Percentiles rank a stretch among this genome's conserved stretches.
These are phyloP conservation scores for Magnaporthales sp. DNA, from an alignment of 2,329 filamentous ascomycete genomes.

Conservation along the genomic window DNA sequence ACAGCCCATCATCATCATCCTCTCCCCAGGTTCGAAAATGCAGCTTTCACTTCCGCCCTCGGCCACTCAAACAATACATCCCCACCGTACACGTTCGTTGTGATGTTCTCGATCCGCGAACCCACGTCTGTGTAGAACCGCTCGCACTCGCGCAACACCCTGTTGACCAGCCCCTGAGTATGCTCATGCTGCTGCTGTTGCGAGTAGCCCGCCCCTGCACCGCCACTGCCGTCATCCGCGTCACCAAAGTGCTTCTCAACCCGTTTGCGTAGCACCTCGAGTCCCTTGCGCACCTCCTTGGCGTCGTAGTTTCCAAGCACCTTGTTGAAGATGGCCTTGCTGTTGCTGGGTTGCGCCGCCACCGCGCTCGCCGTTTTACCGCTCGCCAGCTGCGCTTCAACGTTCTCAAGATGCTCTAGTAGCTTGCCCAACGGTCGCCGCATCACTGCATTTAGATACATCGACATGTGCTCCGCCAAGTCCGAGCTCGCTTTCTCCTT, in stretches of 20 bases:
- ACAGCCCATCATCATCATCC: neutral
- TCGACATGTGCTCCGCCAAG: slow-evolving; percentile 75
- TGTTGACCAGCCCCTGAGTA: slow-evolving; percentile 37
- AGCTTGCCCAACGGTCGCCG: slow-evolving; percentile 82
- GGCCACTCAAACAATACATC: slow-evolving; percentile 60
- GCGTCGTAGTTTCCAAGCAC: slow-evolving; percentile 70
- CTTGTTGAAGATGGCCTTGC: slow-evolving; percentile 77
- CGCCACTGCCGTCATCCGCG: slow-evolving; percentile 50
- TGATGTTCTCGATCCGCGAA: slow-evolving; percentile 49
- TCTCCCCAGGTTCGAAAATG: slow-evolving; percentile 30
- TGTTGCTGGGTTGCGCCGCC: slow-evolving; percentile 74
- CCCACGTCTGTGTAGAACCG: slow-evolving; percentile 54
- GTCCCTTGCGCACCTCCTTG: slow-evolving; percentile 82
- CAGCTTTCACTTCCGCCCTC: slow-evolving; percentile 51
- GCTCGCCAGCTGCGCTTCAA: slow-evolving; percentile 60
- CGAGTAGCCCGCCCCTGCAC: neutral
- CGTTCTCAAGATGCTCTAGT: slow-evolving; percentile 83
- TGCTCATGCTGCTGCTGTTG: slow-evolving; percentile 32
- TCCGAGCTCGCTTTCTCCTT: slow-evolving; percentile 68
- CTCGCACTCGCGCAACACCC: slow-evolving; percentile 53
- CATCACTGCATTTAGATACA: slow-evolving; percentile 85
- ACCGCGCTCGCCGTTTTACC: slow-evolving; percentile 56
- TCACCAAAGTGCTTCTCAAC: slow-evolving; percentile 98
- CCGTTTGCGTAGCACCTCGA: slow-evolving; percentile 79
- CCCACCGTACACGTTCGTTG: slow-evolving; percentile 55